Base-by-base conservation (phyloP, 208 protist species). In the Trypanosoma lewisi region DNA sequence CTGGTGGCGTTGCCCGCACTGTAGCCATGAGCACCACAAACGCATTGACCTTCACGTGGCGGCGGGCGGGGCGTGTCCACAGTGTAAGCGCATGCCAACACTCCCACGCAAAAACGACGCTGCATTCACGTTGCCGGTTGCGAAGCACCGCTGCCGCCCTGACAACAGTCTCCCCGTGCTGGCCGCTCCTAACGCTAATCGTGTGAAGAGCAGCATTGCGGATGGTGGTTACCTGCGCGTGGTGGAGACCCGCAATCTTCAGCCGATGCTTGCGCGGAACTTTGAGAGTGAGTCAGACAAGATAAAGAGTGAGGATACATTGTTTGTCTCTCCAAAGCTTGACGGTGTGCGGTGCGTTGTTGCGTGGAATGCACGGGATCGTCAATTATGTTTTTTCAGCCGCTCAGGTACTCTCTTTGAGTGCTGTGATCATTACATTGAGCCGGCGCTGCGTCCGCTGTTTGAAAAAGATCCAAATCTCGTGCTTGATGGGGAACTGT, bases 311-410 rank as follows among this genome's bases (percentile, higher is more conserved):
- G 58, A 63, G 11, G 89, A 92, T 50, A 28, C 73, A 48, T 19
- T 95, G 17, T 71, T 65, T 14, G 83, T 91, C 27, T 96, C 91
- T 6, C 91, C 91, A 1, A 96, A 96, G 76, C 80, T 96, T 17
- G 91, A 96, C 44, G 91, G 91, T 33, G 88, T 96, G n/a, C 91
- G 91, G 39, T 96, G 91, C 61, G 61, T 96, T 28, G 83, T 77
- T 12, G 76, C 85, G 14, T 91, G 84, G 73, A 80, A 91, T 68
- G 28, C 31, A 0, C 52, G 76, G 58, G 71, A 78, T n/a, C 51
- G 67, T 41, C 39, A 65, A 28, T 59, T 87, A 12, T 71, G 83
- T 49, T 91, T 96, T 62, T 96, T 94, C 55, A 92, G 83, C 62
- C 85, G 91, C 14, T 79, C 87, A 2, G 86, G 87, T 1, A 93